A percentile compares a stretch with the other conserved stretches of the same genome.
Evolutionary conservation across 73 alveolate species (phyloP).

Genomic region (Paramecium sonneborni): DNA sequence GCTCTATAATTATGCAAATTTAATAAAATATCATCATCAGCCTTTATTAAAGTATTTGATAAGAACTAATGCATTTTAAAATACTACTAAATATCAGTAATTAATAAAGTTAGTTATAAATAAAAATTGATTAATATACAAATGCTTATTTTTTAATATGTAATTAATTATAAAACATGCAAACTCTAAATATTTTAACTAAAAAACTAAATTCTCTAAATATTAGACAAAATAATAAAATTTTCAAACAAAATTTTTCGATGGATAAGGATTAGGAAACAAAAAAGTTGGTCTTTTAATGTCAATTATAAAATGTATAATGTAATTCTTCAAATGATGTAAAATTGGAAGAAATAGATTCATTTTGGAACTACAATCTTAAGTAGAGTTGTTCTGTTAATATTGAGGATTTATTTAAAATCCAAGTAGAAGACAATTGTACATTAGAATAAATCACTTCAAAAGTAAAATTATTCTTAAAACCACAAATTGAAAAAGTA

Average conservation of each 20-base stretch:
- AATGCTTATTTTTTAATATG: neutral
- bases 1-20: neutral
- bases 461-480: neutral
- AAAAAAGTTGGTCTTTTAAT: no score
- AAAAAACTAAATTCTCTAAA: no score
- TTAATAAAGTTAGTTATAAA: neutral
- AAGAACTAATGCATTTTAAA: neutral
- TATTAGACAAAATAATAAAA: neutral
- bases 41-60: neutral
- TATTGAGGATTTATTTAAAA: neutral
- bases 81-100: neutral
- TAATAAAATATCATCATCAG: neutral
- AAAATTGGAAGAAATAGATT: slow-evolving; percentile 1
- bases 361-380: neutral
- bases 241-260: neutral
- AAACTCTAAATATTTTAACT: no score
- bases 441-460: neutral
- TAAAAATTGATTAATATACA: neutral
- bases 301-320: neutral
- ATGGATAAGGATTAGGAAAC: neutral
- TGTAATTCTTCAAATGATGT: neutral
- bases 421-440: neutral
- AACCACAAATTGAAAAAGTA: slow-evolving; percentile 13
- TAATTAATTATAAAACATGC: no score
- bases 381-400: neutral